Conservation (phyloP, 2,329 filamentous ascomycete genomes). For the Colletotrichum lupini region DNA sequence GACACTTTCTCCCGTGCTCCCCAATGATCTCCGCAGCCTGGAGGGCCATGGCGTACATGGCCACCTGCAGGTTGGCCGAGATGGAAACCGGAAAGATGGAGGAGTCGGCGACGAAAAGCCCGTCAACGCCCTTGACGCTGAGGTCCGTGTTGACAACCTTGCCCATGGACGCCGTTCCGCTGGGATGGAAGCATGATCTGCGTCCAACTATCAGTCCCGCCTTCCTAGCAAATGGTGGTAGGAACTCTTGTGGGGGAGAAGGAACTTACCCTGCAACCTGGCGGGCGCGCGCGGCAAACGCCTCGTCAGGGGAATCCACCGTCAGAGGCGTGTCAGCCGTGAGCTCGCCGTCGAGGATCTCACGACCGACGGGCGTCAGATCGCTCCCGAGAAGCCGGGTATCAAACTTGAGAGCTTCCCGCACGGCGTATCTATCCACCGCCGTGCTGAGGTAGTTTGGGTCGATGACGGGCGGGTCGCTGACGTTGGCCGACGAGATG, state of each 20-base stretch:
- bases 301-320: conserved; percentile 39
- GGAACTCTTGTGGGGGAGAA: too few species aligned
- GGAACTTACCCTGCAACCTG: conserved; percentile 6
- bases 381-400: conserved; percentile 38
- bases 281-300: not conserved
- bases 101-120: conserved; percentile 51
- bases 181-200: conserved; percentile 39
- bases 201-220: not conserved
- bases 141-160: conserved; percentile 46
- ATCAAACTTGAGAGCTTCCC: conserved; percentile 41
- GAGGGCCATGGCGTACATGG: conserved; percentile 67
- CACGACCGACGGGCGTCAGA: conserved; percentile 34
- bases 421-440: conserved; percentile 39
- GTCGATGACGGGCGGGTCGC: not conserved
- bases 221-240: too few species aligned
- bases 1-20: not conserved
- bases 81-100: conserved; percentile 45
- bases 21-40: conserved; percentile 69
- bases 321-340: conserved; percentile 39
- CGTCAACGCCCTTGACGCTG: conserved; percentile 48
- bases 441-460: not conserved
- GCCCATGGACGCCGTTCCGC: conserved; percentile 45
- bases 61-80: conserved; percentile 53
- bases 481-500: not conserved
- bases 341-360: conserved; percentile 41